phyloP scores from a whole-genome alignment of 345 rosid genomes.

The Murraya paniculata region DNA sequence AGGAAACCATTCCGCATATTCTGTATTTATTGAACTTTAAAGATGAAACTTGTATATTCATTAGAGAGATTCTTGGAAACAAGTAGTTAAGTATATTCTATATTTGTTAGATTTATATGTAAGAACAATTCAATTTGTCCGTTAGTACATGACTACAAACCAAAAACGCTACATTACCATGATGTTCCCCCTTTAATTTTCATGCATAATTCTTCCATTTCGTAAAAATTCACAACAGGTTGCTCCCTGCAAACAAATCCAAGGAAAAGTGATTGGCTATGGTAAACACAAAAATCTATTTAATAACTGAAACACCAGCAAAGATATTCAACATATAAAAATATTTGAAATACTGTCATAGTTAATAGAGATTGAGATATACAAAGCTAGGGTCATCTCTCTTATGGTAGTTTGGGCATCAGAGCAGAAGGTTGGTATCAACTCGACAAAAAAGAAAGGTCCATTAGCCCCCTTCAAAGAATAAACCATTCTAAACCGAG shows the following conservation, averaged over 20 bases:
- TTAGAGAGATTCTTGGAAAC: neutral
- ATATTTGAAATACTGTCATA: neutral
- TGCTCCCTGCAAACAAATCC: conserved; percentile 14
- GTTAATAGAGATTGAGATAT: neutral
- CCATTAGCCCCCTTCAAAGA: conserved; percentile 9
- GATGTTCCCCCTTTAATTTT: conserved; percentile 22
- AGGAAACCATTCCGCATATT: neutral
- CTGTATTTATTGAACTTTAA: neutral
- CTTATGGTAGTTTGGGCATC: conserved; percentile 13
- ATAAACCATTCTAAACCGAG: neutral
- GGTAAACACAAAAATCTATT: neutral
- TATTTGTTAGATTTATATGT: neutral
- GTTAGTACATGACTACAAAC: neutral
- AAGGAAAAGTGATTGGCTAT: neutral
- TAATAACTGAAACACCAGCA: neutral
- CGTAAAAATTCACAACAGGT: conserved; percentile 2
- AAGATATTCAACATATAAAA: neutral
- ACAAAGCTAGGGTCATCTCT: conserved; percentile 16
- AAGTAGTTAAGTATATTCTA: neutral
- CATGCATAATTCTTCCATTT: conserved; percentile 9
- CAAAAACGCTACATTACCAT: conserved; percentile 12
- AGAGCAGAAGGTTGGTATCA: conserved; percentile 13
- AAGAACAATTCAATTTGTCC: neutral
- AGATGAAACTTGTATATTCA: neutral
- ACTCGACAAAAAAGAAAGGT: conserved; percentile 13